These are phyloP conservation scores for Colletotrichum zoysiae DNA, from an alignment of 2,329 filamentous ascomycete species.

Conservation along the genomic window DNA sequence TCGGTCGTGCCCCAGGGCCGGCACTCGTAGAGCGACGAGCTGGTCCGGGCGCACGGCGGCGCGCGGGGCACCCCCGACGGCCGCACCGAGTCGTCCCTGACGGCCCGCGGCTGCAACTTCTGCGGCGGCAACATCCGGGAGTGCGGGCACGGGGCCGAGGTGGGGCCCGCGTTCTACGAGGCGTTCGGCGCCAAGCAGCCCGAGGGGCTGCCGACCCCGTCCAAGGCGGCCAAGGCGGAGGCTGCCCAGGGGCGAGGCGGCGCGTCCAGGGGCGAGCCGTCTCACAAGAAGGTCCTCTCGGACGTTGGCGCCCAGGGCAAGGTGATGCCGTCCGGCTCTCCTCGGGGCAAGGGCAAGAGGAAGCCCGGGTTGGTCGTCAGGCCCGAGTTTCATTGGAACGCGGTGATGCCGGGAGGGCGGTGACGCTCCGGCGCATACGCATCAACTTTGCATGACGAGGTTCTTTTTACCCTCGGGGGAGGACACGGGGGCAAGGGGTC, in stretches of 20 bases:
- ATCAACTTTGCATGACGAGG: not conserved
- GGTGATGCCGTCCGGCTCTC: not conserved
- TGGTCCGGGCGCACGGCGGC: not conserved
- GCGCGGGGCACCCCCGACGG: not conserved
- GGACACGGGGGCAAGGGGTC: not conserved
- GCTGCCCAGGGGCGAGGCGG: not conserved
- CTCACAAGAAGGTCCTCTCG: not conserved
- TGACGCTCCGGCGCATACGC: not conserved
- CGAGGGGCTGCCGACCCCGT: not conserved
- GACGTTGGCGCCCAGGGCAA: not conserved
- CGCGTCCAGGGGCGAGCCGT: not conserved
- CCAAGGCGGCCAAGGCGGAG: constrained; percentile 13
- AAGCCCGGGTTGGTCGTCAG: not conserved
- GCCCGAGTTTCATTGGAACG: constrained; percentile 8
- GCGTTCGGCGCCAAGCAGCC: not conserved
- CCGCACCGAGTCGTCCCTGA: not conserved
- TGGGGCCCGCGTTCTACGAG: not conserved
- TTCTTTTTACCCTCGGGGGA: not conserved
- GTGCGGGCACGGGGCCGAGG: constrained; percentile 11
- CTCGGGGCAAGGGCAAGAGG: not conserved
- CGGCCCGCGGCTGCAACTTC: constrained; percentile 7
- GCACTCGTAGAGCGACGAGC: constrained; percentile 29
- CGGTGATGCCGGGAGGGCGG: not conserved
- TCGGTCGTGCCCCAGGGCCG: constrained; percentile 66
- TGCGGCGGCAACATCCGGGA: not conserved